Evolutionary conservation across 176 grass and related monocot species (phyloP).

Genomic region (Zea luxurians): DNA sequence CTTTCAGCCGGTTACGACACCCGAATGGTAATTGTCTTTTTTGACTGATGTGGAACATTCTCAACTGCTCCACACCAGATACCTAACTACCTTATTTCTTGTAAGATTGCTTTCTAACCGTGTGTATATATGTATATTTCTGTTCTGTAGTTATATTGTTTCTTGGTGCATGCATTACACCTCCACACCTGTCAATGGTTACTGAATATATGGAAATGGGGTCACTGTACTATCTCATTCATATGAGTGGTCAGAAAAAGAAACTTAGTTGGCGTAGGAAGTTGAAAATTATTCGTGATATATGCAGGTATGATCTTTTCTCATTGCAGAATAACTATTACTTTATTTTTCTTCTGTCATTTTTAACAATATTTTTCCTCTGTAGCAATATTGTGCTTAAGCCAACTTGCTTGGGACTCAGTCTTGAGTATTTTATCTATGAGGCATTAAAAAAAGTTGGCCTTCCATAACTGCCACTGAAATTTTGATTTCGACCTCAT

Average conservation of each 20-base stretch:
- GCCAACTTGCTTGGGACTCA: neutral
- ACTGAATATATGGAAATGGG: slow-evolving; percentile 99
- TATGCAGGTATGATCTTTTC: slow-evolving; percentile 76
- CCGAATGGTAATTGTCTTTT: slow-evolving; percentile 84
- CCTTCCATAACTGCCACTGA: too few species aligned
- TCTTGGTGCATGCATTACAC: slow-evolving; percentile 98
- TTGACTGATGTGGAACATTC: slow-evolving; percentile 31
- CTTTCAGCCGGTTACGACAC: slow-evolving; percentile 92
- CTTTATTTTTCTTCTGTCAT: neutral
- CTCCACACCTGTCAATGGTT: slow-evolving; percentile 97
- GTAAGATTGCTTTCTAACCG: slow-evolving; percentile 31
- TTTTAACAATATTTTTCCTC: too few species aligned
- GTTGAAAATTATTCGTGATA: slow-evolving; percentile 97
- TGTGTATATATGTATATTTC: slow-evolving; percentile 16
- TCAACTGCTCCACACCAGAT: slow-evolving; percentile 1
- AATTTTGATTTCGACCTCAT: too few species aligned
- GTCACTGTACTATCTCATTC: slow-evolving; percentile 97
- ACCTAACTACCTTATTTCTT: slow-evolving; percentile 18
- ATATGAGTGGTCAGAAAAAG: slow-evolving; percentile 98
- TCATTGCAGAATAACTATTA: slow-evolving; percentile 16
- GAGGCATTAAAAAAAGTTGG: too few species aligned
- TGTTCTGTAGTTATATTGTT: slow-evolving; percentile 90
- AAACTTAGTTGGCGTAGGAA: slow-evolving; percentile 97
- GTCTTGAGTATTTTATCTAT: too few species aligned
- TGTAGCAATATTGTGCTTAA: neutral